A percentile compares a stretch with the other conserved stretches of the same genome.
Conservation (phyloP, 2,329 filamentous ascomycete genomes). For the Xylaria sp. region DNA sequence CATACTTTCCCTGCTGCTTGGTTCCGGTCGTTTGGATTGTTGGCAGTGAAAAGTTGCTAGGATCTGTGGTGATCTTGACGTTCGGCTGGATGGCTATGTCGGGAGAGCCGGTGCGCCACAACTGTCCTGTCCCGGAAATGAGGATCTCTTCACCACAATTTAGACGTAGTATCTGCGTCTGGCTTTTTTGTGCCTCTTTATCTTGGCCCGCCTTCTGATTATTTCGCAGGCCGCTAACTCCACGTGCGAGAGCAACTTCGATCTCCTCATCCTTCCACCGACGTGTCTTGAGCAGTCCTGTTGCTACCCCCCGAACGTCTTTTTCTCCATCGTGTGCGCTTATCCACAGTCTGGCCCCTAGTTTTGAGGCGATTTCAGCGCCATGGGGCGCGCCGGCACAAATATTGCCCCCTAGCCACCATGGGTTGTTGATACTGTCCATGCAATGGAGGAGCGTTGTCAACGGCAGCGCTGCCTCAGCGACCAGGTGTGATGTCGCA, state of each 20-base stretch:
- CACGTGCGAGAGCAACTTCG: constrained; percentile 46
- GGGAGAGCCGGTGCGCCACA: constrained; percentile 38
- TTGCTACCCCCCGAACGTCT: constrained; percentile 63
- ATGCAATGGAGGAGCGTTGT: constrained; percentile 74
- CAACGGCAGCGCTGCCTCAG: constrained; percentile 68
- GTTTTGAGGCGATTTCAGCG: constrained; percentile 63
- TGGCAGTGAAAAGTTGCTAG: not conserved
- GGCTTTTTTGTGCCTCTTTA: constrained; percentile 36
- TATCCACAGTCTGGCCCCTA: constrained; percentile 69
- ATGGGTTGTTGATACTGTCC: constrained; percentile 67
- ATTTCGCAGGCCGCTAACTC: constrained; percentile 9
- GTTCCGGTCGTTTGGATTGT: constrained; percentile 1
- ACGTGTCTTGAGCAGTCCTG: constrained; percentile 60
- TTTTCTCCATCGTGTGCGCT: constrained; percentile 71
- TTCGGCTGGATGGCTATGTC: constrained; percentile 8
- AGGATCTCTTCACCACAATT: constrained; percentile 57
- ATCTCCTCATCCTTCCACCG: constrained; percentile 60
- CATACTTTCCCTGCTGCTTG: constrained; percentile 17
- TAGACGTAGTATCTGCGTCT: constrained; percentile 57
- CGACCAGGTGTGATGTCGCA: constrained; percentile 65
- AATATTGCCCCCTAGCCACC: constrained; percentile 71
- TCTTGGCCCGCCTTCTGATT: constrained; percentile 29
- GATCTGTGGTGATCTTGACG: not conserved
- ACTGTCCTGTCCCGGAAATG: constrained; percentile 55
- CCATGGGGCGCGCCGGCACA: constrained; percentile 68